phyloP scores from a whole-genome alignment of 768 basidiomycete species.

The Russula sp. region DNA sequence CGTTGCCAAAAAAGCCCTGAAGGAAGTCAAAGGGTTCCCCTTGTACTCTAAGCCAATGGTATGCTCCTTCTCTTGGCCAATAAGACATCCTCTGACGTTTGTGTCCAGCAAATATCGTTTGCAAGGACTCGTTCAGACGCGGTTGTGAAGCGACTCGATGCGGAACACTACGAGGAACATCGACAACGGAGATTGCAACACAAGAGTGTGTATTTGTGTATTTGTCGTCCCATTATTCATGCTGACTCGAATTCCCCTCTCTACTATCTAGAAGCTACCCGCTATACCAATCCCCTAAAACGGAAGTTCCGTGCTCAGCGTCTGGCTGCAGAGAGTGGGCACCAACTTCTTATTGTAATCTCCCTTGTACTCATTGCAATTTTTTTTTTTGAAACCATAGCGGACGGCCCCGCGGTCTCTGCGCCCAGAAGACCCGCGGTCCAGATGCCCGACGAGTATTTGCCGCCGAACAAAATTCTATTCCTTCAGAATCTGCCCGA shows the following conservation, averaged over 20 bases:
- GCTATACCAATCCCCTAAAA: conserved; percentile 88
- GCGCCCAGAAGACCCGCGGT: conserved; percentile 77
- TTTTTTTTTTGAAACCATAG: conserved; percentile 37
- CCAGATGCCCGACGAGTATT: conserved; percentile 99
- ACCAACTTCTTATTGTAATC: conserved; percentile 7
- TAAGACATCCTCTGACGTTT: conserved; percentile 2
- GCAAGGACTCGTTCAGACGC: conserved; percentile 87
- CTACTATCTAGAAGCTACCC: conserved; percentile 57
- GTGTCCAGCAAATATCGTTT: conserved; percentile 86
- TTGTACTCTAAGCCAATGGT: conserved; percentile 98
- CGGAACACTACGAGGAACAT: conserved; percentile 66
- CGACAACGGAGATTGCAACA: conserved; percentile 70
- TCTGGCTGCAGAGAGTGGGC: conserved; percentile 73
- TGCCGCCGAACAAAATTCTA: conserved; percentile 98
- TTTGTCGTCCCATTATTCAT: conserved; percentile 9
- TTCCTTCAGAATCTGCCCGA: conserved; percentile 98
- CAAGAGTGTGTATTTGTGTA: conserved; percentile 63
- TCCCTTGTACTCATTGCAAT: conserved; percentile 12
- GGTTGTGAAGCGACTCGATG: conserved; percentile 74
- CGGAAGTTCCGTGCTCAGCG: conserved; percentile 80
- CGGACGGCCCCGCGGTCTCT: conserved; percentile 63
- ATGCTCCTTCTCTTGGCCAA: conserved; percentile 28
- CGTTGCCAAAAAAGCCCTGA: conserved; percentile 81
- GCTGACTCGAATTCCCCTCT: conserved; percentile 3
- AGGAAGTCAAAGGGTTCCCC: conserved; percentile 91